Evolutionary conservation across 2,329 filamentous ascomycete species (phyloP).

Genomic region (Aureobasidium uvarum): DNA sequence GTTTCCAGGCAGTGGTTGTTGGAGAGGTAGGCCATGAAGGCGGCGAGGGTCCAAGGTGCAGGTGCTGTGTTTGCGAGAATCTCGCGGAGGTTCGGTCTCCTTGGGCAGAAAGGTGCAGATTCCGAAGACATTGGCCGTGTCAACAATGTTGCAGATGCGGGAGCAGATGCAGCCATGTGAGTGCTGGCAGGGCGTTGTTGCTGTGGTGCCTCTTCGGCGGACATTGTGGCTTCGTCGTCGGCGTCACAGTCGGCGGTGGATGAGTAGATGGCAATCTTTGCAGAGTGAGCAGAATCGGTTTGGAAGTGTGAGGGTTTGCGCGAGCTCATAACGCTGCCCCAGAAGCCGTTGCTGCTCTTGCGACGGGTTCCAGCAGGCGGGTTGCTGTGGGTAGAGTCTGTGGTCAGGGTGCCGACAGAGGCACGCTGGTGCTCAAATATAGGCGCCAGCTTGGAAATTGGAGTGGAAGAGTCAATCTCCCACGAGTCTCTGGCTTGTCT

Average conservation of each 20-base stretch:
- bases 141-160: constrained; percentile 30
- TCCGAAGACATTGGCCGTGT: constrained; percentile 30
- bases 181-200: constrained; percentile 8
- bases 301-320: constrained; percentile 22
- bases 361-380: constrained; percentile 14
- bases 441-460: constrained; percentile 29
- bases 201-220: constrained; percentile 42
- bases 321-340: constrained; percentile 26
- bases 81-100: constrained; percentile 74
- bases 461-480: constrained; percentile 26
- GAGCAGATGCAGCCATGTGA: constrained; percentile 4
- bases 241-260: constrained; percentile 41
- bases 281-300: constrained; percentile 20
- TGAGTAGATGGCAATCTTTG: constrained; percentile 18
- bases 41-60: constrained; percentile 83
- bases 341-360: constrained; percentile 27
- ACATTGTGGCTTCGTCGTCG: constrained; percentile 54
- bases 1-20: constrained; percentile 97
- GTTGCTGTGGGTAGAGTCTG: constrained; percentile 13
- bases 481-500: constrained; percentile 19
- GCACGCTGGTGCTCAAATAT: constrained; percentile 25
- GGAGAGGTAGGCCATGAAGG: constrained; percentile 95
- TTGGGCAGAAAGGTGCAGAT: constrained; percentile 54
- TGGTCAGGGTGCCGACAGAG: constrained; percentile 17
- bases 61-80: constrained; percentile 84